Conservation (phyloP, 768 basidiomycete genomes). For the Tremella yokohamensis region DNA sequence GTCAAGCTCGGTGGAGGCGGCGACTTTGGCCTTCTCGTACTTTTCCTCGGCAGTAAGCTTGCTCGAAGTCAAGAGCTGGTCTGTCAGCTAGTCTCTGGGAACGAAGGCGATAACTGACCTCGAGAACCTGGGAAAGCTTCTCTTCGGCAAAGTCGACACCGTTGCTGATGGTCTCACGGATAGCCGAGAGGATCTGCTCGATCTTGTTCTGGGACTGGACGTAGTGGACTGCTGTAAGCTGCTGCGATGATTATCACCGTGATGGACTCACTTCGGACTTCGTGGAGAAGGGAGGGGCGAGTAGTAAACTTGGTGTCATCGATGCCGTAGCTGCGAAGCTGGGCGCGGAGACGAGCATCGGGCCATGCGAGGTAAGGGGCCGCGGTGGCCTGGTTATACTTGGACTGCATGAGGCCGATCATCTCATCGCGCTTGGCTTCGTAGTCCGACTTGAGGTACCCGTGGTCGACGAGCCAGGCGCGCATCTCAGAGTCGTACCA, state of each 20-base stretch:
- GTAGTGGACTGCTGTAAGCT: slow-evolving; percentile 61
- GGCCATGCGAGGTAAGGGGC: slow-evolving; percentile 82
- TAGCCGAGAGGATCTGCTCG: slow-evolving; percentile 60
- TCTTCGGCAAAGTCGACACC: slow-evolving; percentile 75
- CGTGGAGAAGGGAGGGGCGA: slow-evolving; percentile 69
- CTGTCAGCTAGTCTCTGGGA: slow-evolving; percentile 22
- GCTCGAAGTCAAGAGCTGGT: slow-evolving; percentile 52
- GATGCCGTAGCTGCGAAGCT: slow-evolving; percentile 72
- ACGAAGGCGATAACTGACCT: slow-evolving; percentile 24
- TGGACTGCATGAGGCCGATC: slow-evolving; percentile 62
- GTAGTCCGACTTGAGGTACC: slow-evolving; percentile 67
- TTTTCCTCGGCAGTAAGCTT: slow-evolving; percentile 49
- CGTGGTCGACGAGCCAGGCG: slow-evolving; percentile 72
- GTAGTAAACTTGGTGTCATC: slow-evolving; percentile 61
- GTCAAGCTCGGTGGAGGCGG: slow-evolving; percentile 40
- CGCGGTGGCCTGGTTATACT: slow-evolving; percentile 60
- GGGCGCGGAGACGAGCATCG: slow-evolving; percentile 85
- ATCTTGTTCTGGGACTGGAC: slow-evolving; percentile 62
- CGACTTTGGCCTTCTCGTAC: slow-evolving; percentile 47
- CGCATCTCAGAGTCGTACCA: slow-evolving; percentile 79
- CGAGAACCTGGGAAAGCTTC: slow-evolving; percentile 56
- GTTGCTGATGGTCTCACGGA: slow-evolving; percentile 65
- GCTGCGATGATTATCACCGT: neutral
- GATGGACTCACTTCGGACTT: slow-evolving; percentile 57
- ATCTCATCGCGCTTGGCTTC: slow-evolving; percentile 71